Evolutionary conservation across 1,284 basidiomycete genomes (phyloP), one percentile per base, ranked within the genome.

Genomic region (Melanopsichium pennsylvanicum): DNA sequence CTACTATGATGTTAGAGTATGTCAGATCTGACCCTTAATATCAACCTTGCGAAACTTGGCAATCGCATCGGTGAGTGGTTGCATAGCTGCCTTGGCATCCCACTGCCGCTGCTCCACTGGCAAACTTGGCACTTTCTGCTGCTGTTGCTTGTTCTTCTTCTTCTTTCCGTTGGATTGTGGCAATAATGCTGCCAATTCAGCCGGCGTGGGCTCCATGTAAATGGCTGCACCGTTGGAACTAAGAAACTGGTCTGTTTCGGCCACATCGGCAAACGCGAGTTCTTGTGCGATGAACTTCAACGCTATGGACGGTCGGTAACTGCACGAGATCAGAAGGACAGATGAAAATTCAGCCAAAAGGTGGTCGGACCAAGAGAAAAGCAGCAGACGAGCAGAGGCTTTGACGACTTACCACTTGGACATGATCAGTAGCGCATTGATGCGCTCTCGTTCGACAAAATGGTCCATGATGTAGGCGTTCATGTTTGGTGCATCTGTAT

Each of bases 401-500:
- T n/a, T 10, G 37, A 35, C 21, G 4, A 81, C 63, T 36, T 52
- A 67, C 57, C 52, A 57, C 21, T 51, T 61, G 42, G 92, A 87
- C 84, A 98, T 93, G 72, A 90, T 87, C 74, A 92, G 87, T 54
- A 99, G 83, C 1, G 93, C 93, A 60, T 88, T 88, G 51, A 91
- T 86, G 51, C 96, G 85, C 83, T 97, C 96, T 69, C 96, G 87
- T 78, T 90, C 88, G 72, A 97, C 90, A 81, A 98, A 97, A 82
- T 97, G 93, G 82, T 98, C 95, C 92, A 98, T 96, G 79, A 99
- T 93, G 82, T 97, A 97, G 52, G 88, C 93, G 44, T 93, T 92
- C 96, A 98, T 97, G 81, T 95, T 95, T 35, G 94, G 94, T 37
- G 93, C 91, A 58, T 86, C 85, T 70, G 87, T 76, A 83, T 92